Base-by-base conservation (phyloP, 2,329 filamentous ascomycete species). In the Diplodia mutila region DNA sequence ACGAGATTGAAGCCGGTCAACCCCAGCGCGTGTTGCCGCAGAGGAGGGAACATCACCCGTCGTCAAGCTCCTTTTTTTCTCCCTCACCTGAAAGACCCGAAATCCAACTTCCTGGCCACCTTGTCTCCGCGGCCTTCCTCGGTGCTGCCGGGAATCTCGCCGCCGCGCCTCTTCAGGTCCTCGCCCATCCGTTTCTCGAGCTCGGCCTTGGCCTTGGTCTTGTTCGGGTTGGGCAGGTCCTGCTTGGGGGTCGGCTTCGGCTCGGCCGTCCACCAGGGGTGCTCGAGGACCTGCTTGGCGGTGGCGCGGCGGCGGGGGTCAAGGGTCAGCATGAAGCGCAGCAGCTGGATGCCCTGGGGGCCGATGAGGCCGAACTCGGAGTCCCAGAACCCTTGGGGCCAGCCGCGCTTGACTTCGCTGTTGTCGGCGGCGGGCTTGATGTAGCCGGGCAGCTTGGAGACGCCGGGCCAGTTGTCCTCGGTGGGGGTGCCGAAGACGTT, bases 401-500 rank as follows among this genome's bases (percentile, higher is more conserved):
- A 66, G 49, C 64, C 53, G 23, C 79, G 92, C 73, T 73, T 87
- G 82, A 81, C 71, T 69, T 88, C 85, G 25, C 54, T 16, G 59
- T 81, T 78, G 23, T 32, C 55, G 67, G 86, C 75, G 69, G 87
- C 86, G 1, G 90, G 85, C 1, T 91, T 86, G n/a, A 93, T 87
- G 79, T 95, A 99, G 69, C 90, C 90, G 16, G 89, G 88, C 12
- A 99, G 83, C 70, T 88, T 88, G 4, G 89, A 89, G 8, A 99
- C 94, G 32, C 94, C 94, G 0, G 95, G 94, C 95, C 95, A 99
- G 77, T 93, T 94, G 18, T 95, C 92, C 76, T 99, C 95, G 4
- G 89, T 95, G 0, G 95, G 95, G 0, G 93, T 96, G 68, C 95
- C 95, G 70, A 98, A 89, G 65, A 90, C 89, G 74, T 93, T 88